Evolutionary conservation across 2,329 filamentous ascomycete genomes (phyloP), one percentile per base, ranked within the genome.

Genomic region (Xylogone sp.): DNA sequence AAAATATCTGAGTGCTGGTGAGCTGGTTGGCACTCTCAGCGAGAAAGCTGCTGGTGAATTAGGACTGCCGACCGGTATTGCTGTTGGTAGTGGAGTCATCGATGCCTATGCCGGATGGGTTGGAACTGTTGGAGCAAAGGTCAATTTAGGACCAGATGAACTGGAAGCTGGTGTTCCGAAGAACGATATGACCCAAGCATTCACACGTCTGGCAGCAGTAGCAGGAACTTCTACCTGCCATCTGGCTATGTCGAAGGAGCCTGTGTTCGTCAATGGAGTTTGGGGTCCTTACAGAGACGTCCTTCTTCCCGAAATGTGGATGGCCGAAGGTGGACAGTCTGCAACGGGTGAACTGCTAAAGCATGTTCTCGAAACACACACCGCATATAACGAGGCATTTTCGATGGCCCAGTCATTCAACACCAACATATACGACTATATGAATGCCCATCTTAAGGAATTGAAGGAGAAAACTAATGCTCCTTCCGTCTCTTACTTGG

Each of bases 61-160:
- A 54, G 93, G 94, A 7, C 79, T 99, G 2, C 87, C 87, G 4
- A 78, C 87, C 19, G 93, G 92, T 39, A 94, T 97, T 60, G 90
- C 94, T 18, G 88, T 99, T 50, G 94, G 94, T 49, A 96, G 90
- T 65, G 92, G 92, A 69, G 94, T 99, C 57, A 99, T 99, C 65
- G 94, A 99, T 68, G 94, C 94, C 18, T 99, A 99, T 65, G 94
- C 94, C 53, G 94, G 94, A 57, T 99, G 94, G 94, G 94, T 99
- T 60, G 94, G 94, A 55, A 97, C 94, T 1, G 94, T 99, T n/a
- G 94, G 94, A 53, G 93, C 94, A 54, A 97, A 97, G 70, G 90
- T 97, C 61, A 81, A 90, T 59, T 80, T 95, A 16, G 77, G 79
- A 42, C 73, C 77, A 52, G 82, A 87, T 51, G 79, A 87, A 45